These are phyloP conservation scores for Trichosporon asahii DNA, from an alignment of 1,284 basidiomycete genomes.

Conservation along the genomic window DNA sequence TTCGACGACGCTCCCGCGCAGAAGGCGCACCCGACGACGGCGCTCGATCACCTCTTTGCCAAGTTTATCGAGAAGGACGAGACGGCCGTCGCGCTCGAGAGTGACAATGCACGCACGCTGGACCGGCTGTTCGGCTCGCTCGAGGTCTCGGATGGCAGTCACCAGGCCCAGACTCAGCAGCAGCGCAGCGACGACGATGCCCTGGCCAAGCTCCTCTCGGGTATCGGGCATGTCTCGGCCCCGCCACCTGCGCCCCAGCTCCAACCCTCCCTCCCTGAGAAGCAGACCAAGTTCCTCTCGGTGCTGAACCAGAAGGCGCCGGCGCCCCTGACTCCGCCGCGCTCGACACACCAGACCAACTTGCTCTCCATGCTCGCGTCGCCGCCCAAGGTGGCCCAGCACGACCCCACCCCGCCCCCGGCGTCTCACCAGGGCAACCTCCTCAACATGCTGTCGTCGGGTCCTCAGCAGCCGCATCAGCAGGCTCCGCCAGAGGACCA, in stretches of 20 bases:
- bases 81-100: conserved; percentile 26
- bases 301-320: conserved; percentile 11
- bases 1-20: conserved; percentile 28
- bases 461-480: neutral
- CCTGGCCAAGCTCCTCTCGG: conserved; percentile 36
- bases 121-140: conserved; percentile 36
- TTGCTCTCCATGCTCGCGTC: conserved; percentile 20
- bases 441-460: neutral
- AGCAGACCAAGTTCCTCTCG: conserved; percentile 21
- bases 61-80: conserved; percentile 44
- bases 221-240: conserved; percentile 20
- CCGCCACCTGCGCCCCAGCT: neutral
- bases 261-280: conserved; percentile 11
- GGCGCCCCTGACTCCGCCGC: conserved; percentile 1
- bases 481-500: neutral
- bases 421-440: neutral
- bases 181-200: conserved; percentile 41
- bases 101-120: conserved; percentile 35
- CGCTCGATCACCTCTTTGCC: conserved; percentile 42
- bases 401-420: conserved; percentile 7
- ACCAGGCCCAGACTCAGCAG: conserved; percentile 7
- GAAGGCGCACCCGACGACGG: conserved; percentile 19
- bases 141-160: conserved; percentile 17
- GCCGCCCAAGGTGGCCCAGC: conserved; percentile 3
- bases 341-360: conserved; percentile 19